These are phyloP conservation scores for Hanseniaspora vineae DNA, from an alignment of 805 yeast species.

Conservation along the genomic window DNA sequence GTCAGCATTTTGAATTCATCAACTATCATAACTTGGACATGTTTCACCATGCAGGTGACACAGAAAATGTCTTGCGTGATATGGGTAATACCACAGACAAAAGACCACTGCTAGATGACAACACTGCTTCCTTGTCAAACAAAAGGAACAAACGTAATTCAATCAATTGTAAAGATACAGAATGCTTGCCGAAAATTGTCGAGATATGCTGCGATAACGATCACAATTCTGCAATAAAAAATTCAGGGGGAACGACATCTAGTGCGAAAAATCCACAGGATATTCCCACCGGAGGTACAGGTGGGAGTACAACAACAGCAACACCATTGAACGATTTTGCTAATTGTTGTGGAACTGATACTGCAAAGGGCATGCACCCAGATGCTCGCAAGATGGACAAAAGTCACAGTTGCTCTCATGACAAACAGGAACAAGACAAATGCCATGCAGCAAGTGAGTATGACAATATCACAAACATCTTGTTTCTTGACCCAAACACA, in stretches of 20 bases:
- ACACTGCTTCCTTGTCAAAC: neutral
- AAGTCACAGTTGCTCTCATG: neutral
- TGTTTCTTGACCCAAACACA: neutral
- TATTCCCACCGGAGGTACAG: too few species aligned
- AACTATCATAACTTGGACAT: constrained; percentile 15
- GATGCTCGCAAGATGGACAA: neutral
- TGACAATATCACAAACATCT: neutral
- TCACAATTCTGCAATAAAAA: constrained; percentile 9
- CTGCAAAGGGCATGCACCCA: neutral
- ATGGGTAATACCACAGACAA: neutral
- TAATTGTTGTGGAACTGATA: too few species aligned
- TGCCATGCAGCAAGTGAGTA: neutral
- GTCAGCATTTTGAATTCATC: constrained; percentile 30
- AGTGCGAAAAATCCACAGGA: too few species aligned
- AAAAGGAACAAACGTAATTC: neutral
- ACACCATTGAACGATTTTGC: too few species aligned
- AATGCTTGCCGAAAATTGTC: constrained; percentile 22
- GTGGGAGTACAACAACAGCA: too few species aligned
- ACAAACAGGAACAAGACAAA: neutral
- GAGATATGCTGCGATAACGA: constrained; percentile 30
- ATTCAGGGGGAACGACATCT: too few species aligned
- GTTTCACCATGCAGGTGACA: constrained; percentile 12
- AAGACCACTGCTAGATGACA: neutral
- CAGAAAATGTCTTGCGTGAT: constrained; percentile 8
- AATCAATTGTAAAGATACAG: constrained; percentile 12